These are phyloP conservation scores for Trichosanthes cucumerina DNA, from an alignment of 306 rosid species.

Conservation along the genomic window DNA sequence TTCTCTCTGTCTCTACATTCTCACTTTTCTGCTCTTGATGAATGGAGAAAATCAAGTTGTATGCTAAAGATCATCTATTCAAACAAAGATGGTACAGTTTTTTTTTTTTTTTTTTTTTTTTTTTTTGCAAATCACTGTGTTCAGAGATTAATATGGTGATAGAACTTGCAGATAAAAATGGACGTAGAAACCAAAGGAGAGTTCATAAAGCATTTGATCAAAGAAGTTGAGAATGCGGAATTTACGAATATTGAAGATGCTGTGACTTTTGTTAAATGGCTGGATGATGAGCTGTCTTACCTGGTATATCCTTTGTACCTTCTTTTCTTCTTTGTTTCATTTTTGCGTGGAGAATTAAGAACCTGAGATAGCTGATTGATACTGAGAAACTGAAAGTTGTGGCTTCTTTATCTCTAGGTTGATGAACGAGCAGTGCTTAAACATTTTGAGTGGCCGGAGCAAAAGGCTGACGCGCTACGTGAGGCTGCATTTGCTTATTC, in stretches of 20 bases:
- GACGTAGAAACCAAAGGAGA: conserved; percentile 37
- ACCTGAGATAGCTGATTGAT: neutral
- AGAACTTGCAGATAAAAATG: conserved; percentile 56
- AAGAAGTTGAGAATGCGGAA: conserved; percentile 72
- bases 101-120: no score
- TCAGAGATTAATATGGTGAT: neutral
- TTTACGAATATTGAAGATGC: conserved; percentile 64
- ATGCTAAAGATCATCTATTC: neutral
- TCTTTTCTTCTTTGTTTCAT: neutral
- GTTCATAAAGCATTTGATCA: conserved; percentile 64
- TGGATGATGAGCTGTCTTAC: conserved; percentile 87
- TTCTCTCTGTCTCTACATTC: neutral
- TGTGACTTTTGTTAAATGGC: conserved; percentile 90
- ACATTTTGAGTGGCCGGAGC: conserved; percentile 90
- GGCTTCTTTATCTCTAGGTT: conserved; percentile 30
- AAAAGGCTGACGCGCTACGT: conserved; percentile 73
- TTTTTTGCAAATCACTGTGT: no score
- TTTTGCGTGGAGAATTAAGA: neutral
- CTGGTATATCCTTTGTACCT: conserved; percentile 34
- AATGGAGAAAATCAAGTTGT: neutral
- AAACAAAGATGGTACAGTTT: neutral
- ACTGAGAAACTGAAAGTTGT: neutral
- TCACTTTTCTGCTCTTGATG: neutral
- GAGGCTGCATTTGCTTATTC: conserved; percentile 86
- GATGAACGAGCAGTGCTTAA: conserved; percentile 95